Percentiles rank a stretch among this genome's conserved stretches.
Conservation (phyloP, 148 eudicot genomes). For the Persicaria maculosa region DNA sequence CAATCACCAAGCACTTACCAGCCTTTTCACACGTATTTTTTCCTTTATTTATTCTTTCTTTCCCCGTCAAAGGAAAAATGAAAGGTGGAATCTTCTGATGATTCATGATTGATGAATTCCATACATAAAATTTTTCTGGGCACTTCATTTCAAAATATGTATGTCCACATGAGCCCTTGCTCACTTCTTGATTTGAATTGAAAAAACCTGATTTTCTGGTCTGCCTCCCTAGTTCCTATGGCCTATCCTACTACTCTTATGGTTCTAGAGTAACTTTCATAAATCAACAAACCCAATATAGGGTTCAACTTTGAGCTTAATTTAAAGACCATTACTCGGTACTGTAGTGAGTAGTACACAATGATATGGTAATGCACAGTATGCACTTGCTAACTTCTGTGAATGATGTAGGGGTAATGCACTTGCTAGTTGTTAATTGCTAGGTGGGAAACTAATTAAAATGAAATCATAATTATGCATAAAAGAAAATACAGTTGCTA, state of each 20-base stretch:
- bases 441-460: not conserved
- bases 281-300: not conserved
- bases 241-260: not conserved
- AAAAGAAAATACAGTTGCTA: not conserved
- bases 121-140: not conserved
- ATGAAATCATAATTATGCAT: not conserved
- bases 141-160: not conserved
- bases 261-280: not conserved
- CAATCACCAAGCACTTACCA: conserved; percentile 5
- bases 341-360: not conserved
- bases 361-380: not conserved
- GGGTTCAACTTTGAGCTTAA: not conserved
- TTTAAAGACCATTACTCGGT: not conserved
- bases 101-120: conserved; percentile 8
- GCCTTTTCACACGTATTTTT: not conserved
- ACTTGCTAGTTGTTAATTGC: not conserved
- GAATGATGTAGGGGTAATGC: too few relatives aligned
- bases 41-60: not conserved
- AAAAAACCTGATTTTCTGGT: not conserved
- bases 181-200: conserved; percentile 6
- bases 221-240: not conserved
- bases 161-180: not conserved
- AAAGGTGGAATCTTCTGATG: conserved; percentile 4
- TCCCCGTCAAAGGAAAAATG: not conserved
- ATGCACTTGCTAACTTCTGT: too few relatives aligned